Conservation (phyloP, 1,139 yeast genomes). For the Wickerhamiella infanticola region DNA sequence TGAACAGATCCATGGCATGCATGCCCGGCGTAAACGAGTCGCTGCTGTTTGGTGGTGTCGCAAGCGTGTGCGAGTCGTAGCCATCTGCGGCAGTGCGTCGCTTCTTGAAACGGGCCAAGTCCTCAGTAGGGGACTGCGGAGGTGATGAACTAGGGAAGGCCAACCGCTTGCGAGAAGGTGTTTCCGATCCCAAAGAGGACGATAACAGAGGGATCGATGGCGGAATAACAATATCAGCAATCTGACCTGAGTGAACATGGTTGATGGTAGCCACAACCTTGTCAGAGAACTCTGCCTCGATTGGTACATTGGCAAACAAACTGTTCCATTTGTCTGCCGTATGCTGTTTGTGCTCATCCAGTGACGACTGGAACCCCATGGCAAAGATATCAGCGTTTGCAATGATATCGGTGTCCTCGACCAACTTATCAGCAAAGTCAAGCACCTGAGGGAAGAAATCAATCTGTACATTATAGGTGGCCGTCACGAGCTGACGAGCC, state of each 20-base stretch:
- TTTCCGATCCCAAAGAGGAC: not conserved
- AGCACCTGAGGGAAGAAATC: not conserved
- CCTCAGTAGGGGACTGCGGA: not conserved
- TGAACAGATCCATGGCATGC: conserved; percentile 4
- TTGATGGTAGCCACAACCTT: not conserved
- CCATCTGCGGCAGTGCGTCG: not conserved
- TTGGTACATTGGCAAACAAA: not conserved
- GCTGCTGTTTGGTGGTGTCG: conserved; percentile 1
- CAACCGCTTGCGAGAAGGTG: not conserved
- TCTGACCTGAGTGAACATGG: not conserved
- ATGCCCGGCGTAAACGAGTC: not conserved
- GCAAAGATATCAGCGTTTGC: not conserved
- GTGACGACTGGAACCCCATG: not conserved
- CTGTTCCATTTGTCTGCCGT: not conserved
- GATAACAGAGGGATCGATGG: not conserved
- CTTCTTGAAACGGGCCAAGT: not conserved
- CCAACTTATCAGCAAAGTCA: not conserved
- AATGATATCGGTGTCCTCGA: not conserved
- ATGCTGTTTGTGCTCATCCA: not conserved
- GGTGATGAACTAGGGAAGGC: not conserved
- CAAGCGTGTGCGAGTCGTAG: not conserved
- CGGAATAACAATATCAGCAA: not conserved
- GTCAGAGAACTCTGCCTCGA: not conserved
- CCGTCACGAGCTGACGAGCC: not conserved
- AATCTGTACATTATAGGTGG: not conserved